Base-by-base conservation (phyloP, 345 rosid genomes). In the Brassica rapa region DNA sequence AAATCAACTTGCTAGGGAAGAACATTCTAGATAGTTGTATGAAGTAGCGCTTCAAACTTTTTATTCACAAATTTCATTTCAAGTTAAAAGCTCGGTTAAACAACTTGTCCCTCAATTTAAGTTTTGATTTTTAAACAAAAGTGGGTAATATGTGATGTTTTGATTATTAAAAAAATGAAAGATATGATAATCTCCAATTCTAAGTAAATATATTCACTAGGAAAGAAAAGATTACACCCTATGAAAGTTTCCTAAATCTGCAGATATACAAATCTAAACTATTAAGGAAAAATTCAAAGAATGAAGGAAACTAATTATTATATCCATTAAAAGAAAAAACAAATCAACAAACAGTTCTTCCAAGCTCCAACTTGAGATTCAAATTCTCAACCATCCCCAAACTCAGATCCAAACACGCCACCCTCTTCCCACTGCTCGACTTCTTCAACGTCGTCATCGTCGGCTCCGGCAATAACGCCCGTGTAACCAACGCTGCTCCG, bases 391-490 rank as follows among this genome's bases (percentile, higher is more conserved):
- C 78, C 74, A 76, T 68, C 60, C 78, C 76, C 41, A 74, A 16
- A 53, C 77, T 65, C 49, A 81, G 62, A 84, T 63, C 84, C 25
- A 78, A 77, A 55, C 82, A 78, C 41, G 80, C 78, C 10, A 86
- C 59, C 37, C 84, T 77, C 49, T 77, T 81, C 41, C 81, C 74
- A 53, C 84, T 81, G 65, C 67, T 81, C 19, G 88, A 85, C 76
- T 84, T 92, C 82, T 86, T 90, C 91, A 92, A 32, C 14, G 80
- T 80, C 46, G 72, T 80, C 51, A 75, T 30, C 51, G 76, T 72
- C 21, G 88, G 83, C 15, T 82, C 69, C n/a, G 84, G 86, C 70
- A 78, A 70, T 5, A 89, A 71, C 25, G 82, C 66, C 29, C 82
- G 85, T 66, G 85, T 81, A 66, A 81, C 85, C 81, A 68, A 71